phyloP scores from a whole-genome alignment of 192 early-diverging fungal genomes.

The Backusella psychrophila region DNA sequence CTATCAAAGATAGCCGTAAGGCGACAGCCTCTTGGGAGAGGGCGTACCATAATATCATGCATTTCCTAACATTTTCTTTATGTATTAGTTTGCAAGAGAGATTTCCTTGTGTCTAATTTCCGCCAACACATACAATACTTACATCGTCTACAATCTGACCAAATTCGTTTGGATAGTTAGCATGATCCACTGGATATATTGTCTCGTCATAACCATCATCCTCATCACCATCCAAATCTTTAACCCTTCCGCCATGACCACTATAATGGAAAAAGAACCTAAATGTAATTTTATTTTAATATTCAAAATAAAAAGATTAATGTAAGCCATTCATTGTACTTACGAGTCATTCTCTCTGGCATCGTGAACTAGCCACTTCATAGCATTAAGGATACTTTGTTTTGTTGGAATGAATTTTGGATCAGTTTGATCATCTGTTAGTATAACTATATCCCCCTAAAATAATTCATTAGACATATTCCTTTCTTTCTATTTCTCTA shows the following conservation, averaged over 20 bases:
- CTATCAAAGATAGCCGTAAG: conserved; percentile 84
- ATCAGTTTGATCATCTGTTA: conserved; percentile 75
- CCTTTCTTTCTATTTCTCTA: neutral
- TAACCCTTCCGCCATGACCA: conserved; percentile 67
- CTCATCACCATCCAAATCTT: conserved; percentile 65
- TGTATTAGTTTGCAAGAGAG: neutral
- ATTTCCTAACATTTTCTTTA: conserved; percentile 33
- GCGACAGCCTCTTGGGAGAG: conserved; percentile 59
- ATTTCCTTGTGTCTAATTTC: neutral
- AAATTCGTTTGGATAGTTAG: conserved; percentile 47
- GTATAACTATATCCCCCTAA: conserved; percentile 62
- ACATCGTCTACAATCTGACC: conserved; percentile 74
- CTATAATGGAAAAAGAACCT: conserved; percentile 81
- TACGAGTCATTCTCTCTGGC: conserved; percentile 73
- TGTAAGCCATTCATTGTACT: neutral
- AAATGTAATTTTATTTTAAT: neutral
- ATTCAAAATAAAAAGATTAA: neutral
- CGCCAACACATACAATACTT: neutral
- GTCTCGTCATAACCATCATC: conserved; percentile 78
- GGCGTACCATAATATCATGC: conserved; percentile 73
- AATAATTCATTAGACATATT: neutral
- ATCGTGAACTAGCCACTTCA: conserved; percentile 77
- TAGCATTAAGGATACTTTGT: conserved; percentile 69
- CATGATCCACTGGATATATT: conserved; percentile 63
- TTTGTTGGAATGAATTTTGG: conserved; percentile 65